A percentile compares a stretch with the other conserved stretches of the same genome.
These are phyloP conservation scores for Sphenostylis stenocarpa DNA, from an alignment of 306 rosid species.

Conservation along the genomic window DNA sequence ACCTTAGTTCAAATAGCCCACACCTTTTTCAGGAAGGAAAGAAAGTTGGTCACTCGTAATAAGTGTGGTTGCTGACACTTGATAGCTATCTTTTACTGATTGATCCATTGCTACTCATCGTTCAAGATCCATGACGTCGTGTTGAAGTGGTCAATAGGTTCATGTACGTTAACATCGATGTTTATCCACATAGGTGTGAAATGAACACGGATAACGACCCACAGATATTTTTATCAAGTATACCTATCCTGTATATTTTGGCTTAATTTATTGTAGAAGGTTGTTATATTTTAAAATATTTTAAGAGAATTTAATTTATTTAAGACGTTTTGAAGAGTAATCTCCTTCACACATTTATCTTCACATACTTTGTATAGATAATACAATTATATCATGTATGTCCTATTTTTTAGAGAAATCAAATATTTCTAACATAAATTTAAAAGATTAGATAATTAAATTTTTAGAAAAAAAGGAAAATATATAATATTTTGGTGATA, in stretches of 20 bases:
- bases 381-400: no score
- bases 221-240: background rate
- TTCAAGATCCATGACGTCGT: background rate
- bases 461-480: no score
- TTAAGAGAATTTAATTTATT: background rate
- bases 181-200: background rate
- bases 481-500: no score
- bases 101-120: background rate
- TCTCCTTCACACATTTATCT: background rate
- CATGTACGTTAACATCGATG: background rate
- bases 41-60: conserved; percentile 44
- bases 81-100: conserved; percentile 2
- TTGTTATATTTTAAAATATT: background rate
- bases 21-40: conserved; percentile 28
- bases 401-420: no score
- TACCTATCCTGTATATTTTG: background rate
- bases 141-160: background rate
- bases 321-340: background rate
- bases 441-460: no score
- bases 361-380: no score
- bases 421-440: no score
- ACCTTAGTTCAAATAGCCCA: background rate
- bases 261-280: background rate
- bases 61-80: conserved; percentile 25
- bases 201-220: background rate